Evolutionary conservation across 202 grass and related monocot genomes (phyloP).

Genomic region (Schoenoplectus triqueter): DNA sequence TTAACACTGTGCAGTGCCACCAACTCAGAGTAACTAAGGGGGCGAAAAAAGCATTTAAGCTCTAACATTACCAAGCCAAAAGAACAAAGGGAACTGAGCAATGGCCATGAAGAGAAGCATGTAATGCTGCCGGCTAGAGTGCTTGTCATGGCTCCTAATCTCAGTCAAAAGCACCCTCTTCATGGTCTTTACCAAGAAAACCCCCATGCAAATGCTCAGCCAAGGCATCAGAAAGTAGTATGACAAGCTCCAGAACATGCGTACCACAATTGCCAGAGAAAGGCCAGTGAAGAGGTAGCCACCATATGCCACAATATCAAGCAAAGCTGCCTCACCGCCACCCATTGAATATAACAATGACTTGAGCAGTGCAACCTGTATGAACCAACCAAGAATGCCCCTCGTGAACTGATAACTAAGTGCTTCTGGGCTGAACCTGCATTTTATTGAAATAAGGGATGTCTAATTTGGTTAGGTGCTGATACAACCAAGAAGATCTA

Average conservation of each 20-base stretch:
- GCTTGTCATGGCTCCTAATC: constrained; percentile 71
- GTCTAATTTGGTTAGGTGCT: background rate
- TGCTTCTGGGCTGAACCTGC: constrained; percentile 73
- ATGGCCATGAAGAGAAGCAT: constrained; percentile 86
- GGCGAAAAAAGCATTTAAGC: constrained; percentile 42
- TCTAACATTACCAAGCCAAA: constrained; percentile 78
- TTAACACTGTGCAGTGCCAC: background rate
- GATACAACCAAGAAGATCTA: background rate
- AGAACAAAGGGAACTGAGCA: constrained; percentile 82
- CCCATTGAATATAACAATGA: constrained; percentile 67
- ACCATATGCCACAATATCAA: constrained; percentile 74
- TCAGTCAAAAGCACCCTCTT: constrained; percentile 85
- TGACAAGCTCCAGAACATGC: constrained; percentile 63
- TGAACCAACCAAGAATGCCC: constrained; percentile 72
- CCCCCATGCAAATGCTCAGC: constrained; percentile 87
- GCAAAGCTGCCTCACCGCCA: constrained; percentile 57
- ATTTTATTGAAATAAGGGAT: background rate
- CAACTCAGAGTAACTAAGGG: background rate
- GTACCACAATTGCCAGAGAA: constrained; percentile 62
- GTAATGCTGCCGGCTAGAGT: constrained; percentile 75
- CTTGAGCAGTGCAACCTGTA: constrained; percentile 67
- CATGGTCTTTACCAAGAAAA: constrained; percentile 94
- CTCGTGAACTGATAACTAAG: constrained; percentile 67
- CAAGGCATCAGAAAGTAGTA: constrained; percentile 79
- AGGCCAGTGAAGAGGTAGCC: constrained; percentile 73